Base-by-base conservation (phyloP, 306 rosid genomes). In the Gillenia trifoliata region DNA sequence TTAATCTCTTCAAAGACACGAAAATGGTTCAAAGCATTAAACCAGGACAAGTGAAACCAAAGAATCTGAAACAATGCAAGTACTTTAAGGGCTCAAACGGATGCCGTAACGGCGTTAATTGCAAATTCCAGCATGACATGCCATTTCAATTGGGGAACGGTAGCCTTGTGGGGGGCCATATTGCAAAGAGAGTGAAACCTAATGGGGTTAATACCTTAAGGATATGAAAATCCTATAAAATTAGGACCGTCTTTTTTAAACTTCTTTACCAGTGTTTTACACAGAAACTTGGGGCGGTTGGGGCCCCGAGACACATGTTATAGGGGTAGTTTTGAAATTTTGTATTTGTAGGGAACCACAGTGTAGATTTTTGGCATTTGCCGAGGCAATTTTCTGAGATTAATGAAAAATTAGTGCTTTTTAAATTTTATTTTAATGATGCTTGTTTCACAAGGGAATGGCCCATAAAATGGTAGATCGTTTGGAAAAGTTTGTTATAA, bases 41-140 rank as follows among this genome's bases (percentile, higher is more conserved):
- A 34, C 80, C 56, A 22, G 87, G 72, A 23, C 86, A 83, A 64
- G 66, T 52, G 83, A 87, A 74, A 73, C 41, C n/a, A 62, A 90
- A 76, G 89, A 83, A 28, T 47, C 63, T 54, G 62, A 91, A 79
- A 86, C 86, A 81, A 6, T 91, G 98, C 88, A 67, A 76, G 20
- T 93, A 73, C 79, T 93, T 85, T 77, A 88, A 86, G 11, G 79
- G 85, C 77, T 20, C 83, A 10, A 89, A 74, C 47, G 98, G 98
- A 11, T 93, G 97, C 69, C 75, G 92, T 64, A 86, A 89, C 29
- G 98, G 97, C 47, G 45, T 19, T 17, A 74, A 71, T 70, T 93
- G 97, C 77, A 82, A 81, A 57, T 91, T 16, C 82, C 78, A 47
- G 70, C 98, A 93, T 34, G 92, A 88, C 15, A 29, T 45, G 63